phyloP scores from a whole-genome alignment of 1,284 basidiomycete species.

The Boletus mariae region DNA sequence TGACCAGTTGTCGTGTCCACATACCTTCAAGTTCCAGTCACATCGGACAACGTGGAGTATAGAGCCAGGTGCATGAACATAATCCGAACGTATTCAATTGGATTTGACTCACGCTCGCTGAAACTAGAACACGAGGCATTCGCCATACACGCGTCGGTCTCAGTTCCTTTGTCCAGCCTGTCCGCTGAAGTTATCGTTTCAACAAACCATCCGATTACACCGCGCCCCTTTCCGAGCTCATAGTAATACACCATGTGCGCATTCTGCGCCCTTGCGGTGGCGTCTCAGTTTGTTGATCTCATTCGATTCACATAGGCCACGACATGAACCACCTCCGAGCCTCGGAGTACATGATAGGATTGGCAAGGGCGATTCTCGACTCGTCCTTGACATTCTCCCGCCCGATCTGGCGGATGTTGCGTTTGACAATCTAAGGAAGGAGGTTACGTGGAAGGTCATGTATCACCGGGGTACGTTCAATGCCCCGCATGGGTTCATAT shows the following conservation, averaged over 20 bases:
- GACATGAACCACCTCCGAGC: slow-evolving; percentile 17
- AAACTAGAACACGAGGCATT: slow-evolving; percentile 22
- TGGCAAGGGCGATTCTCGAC: slow-evolving; percentile 62
- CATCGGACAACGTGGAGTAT: slow-evolving; percentile 1
- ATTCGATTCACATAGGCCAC: slow-evolving; percentile 18
- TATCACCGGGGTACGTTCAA: slow-evolving; percentile 54
- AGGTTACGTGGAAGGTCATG: slow-evolving; percentile 72
- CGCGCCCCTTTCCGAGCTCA: neutral
- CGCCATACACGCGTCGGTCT: slow-evolving; percentile 2
- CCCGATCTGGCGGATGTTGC: slow-evolving; percentile 48
- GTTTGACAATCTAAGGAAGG: slow-evolving; percentile 53
- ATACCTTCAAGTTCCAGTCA: neutral
- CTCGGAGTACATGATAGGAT: slow-evolving; percentile 41
- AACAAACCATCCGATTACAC: slow-evolving; percentile 1
- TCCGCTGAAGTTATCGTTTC: slow-evolving; percentile 8
- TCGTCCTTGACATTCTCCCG: slow-evolving; percentile 54
- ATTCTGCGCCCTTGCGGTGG: neutral
- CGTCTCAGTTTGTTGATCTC: slow-evolving; percentile 4
- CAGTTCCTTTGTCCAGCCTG: neutral
- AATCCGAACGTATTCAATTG: neutral
- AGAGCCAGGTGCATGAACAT: slow-evolving; percentile 3
- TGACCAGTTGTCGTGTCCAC: slow-evolving; percentile 5
- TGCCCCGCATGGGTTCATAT: slow-evolving; percentile 5
- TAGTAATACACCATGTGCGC: slow-evolving; percentile 17
- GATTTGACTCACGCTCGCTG: neutral